Conservation (phyloP, 2,329 filamentous ascomycete species). For the Penicillium sp. region DNA sequence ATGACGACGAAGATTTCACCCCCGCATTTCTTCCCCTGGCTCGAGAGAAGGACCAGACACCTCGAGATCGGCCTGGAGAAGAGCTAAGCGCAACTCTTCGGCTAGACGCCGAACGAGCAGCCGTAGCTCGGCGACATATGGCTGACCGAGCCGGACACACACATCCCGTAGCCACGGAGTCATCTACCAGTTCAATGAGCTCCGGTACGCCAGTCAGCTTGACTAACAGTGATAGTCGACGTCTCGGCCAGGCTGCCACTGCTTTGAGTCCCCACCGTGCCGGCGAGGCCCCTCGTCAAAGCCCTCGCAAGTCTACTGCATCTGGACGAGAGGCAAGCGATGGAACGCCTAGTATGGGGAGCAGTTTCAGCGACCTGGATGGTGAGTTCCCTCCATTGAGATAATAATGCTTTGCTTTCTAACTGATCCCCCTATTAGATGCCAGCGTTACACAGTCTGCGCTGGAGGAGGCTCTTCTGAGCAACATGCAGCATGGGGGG, state of each 20-base stretch:
- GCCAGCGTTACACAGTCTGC: slow-evolving; percentile 66
- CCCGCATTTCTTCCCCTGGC: slow-evolving; percentile 50
- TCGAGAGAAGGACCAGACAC: slow-evolving; percentile 21
- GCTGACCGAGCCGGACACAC: slow-evolving; percentile 27
- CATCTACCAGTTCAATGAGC: slow-evolving; percentile 42
- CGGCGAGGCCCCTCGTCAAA: slow-evolving; percentile 52
- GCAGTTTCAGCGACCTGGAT: slow-evolving; percentile 67
- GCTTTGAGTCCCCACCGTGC: slow-evolving; percentile 49
- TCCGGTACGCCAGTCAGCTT: slow-evolving; percentile 36
- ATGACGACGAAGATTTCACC: slow-evolving; percentile 50
- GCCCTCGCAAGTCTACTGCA: slow-evolving; percentile 45
- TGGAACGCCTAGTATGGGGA: slow-evolving; percentile 64
- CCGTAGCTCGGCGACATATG: slow-evolving; percentile 30
- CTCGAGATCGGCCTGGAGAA: slow-evolving; percentile 28
- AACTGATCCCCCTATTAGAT: slow-evolving; percentile 42
- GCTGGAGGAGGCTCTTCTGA: slow-evolving; percentile 64
- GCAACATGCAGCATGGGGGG: slow-evolving; percentile 61
- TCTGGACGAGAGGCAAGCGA: slow-evolving; percentile 52
- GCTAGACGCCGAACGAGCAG: slow-evolving; percentile 34
- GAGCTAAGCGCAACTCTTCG: slow-evolving; percentile 48
- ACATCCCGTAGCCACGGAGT: slow-evolving; percentile 28
- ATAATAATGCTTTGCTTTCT: not conserved
- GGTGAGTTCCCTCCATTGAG: slow-evolving; percentile 41
- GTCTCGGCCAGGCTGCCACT: slow-evolving; percentile 20
- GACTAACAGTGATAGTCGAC: slow-evolving; percentile 25